These are phyloP conservation scores for Petrea volubilis DNA, from an alignment of 257 asterid genomes.

Conservation along the genomic window DNA sequence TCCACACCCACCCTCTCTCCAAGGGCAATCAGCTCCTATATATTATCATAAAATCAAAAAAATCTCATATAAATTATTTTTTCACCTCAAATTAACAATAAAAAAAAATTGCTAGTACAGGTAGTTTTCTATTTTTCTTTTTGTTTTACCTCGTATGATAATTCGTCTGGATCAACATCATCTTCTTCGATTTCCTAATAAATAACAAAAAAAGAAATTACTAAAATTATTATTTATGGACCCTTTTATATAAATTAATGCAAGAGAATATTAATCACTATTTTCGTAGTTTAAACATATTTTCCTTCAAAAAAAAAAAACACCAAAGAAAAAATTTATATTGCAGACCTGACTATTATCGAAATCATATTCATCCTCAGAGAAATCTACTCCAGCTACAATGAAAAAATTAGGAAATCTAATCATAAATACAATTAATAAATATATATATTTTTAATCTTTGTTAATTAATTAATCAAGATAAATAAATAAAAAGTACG, in stretches of 20 bases:
- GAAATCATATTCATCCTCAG: conserved; percentile 34
- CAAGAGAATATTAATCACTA: neutral
- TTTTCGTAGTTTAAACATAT: neutral
- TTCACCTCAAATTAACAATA: too few relatives aligned
- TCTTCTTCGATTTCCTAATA: conserved; percentile 54
- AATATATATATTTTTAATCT: too few relatives aligned
- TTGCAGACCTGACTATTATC: conserved; percentile 18
- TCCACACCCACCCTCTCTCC: conserved; percentile 73
- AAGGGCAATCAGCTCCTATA: conserved; percentile 62
- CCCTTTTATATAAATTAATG: too few relatives aligned
- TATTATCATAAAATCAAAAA: neutral
- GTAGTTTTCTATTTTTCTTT: neutral
- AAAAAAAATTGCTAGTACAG: too few relatives aligned
- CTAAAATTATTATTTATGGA: neutral
- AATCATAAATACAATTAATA: neutral
- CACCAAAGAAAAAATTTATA: neutral
- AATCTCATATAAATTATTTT: neutral
- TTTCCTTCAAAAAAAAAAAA: too few relatives aligned
- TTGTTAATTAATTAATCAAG: neutral
- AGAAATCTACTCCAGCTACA: conserved; percentile 41
- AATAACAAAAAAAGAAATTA: too few relatives aligned
- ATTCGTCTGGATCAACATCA: conserved; percentile 64
- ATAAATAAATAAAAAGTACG: conserved; percentile 24
- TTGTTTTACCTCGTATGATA: conserved; percentile 55
- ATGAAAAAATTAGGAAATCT: neutral